Evolutionary conservation across 2,329 filamentous ascomycete genomes (phyloP), one percentile per base, ranked within the genome.

Genomic region (Coniochaeta prunicola): DNA sequence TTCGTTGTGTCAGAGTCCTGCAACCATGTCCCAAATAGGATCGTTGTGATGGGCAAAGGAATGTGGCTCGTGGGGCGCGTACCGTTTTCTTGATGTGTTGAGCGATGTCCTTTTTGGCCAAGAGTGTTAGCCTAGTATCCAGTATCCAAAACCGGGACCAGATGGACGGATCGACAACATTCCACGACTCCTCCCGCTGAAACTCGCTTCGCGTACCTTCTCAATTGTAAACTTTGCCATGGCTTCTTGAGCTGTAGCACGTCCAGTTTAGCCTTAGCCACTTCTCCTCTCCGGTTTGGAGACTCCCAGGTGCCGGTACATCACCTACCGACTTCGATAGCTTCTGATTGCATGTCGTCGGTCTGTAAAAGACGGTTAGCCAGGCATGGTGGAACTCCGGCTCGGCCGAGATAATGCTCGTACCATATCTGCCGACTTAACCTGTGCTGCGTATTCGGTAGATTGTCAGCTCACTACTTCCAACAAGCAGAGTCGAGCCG

Each of bases 381-480:
- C 58, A 28, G 21, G 6, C 13, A 50, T 30, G 28, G n/a, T 59
- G 60, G 57, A 40, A 8, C 57, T 30, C 59, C 59, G 45, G 54
- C 28, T 59, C 28, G 34, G 58, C 53, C 34, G 56, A 42, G n/a
- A 24, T 48, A 61, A 55, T 61, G 80, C 12, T 75, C 54, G 21
- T 82, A 97, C 94, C 94, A 99, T 99, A 73, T 99, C 94, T 60
- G 91, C 93, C 67, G 92, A 96, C 81, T 99, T 99, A 76, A 99
- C 88, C 78, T 96, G 92, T 63, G 91, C 94, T 99, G 67, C 66
- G 17, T 5, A 28, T 17, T 26, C 21, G 13, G 24, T 50, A 12
- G 10, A 5, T 26, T 50, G 45, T 50, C 45, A 50, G 45, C 45
- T 9, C 24, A 28, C n/a, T 30, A 26, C 45, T 50, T 28, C 21